These are phyloP conservation scores for Lomentospora prolificans DNA, from an alignment of 2,329 filamentous ascomycete species.

Conservation along the genomic window DNA sequence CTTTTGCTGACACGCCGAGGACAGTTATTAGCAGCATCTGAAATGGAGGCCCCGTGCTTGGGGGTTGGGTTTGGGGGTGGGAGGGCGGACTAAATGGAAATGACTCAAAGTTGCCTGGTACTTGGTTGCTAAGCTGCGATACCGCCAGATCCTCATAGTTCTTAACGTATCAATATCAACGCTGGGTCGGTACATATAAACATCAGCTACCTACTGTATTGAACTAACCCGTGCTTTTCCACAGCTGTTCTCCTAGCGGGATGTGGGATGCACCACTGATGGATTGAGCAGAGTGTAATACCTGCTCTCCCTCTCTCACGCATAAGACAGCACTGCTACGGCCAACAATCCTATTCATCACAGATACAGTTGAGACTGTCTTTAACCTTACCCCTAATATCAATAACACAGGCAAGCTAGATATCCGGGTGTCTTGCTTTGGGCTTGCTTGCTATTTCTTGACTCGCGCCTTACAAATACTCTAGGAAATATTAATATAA, in stretches of 20 bases:
- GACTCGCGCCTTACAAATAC: not conserved
- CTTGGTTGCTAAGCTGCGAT: not conserved
- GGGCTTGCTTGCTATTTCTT: constrained; percentile 1
- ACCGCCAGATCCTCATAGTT: not conserved
- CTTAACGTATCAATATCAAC: not conserved
- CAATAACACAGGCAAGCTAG: not conserved
- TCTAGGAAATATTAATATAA: too few relatives aligned
- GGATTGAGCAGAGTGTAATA: constrained; percentile 3
- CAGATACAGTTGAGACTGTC: not conserved
- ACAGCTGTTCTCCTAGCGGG: constrained; percentile 6
- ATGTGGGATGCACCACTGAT: constrained; percentile 7
- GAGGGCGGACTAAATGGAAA: not conserved
- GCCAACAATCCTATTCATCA: not conserved
- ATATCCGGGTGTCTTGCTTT: constrained; percentile 4
- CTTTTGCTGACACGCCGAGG: too few relatives aligned
- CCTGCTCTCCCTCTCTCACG: constrained; percentile 4
- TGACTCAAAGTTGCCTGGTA: not conserved
- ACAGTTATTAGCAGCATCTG: too few relatives aligned
- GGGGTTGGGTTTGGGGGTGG: too few relatives aligned
- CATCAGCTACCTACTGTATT: not conserved
- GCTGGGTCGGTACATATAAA: not conserved
- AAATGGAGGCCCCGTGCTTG: too few relatives aligned
- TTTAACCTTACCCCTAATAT: not conserved
- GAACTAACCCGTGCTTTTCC: not conserved
- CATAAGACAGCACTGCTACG: not conserved